These are phyloP conservation scores for Talaromyces sp. DNA, from an alignment of 2,329 filamentous ascomycete genomes.

Conservation along the genomic window DNA sequence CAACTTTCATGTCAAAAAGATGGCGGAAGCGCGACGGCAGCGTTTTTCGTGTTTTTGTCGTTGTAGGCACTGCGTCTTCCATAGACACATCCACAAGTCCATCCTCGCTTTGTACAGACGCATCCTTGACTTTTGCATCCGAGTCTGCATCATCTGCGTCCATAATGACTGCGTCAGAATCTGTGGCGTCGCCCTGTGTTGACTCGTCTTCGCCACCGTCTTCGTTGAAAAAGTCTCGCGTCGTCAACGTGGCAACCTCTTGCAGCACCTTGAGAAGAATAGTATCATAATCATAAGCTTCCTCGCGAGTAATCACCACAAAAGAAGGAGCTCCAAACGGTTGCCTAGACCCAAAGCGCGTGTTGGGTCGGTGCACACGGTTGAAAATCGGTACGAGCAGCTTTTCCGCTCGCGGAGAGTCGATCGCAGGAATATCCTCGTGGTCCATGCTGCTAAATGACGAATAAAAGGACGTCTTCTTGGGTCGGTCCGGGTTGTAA, in stretches of 20 bases:
- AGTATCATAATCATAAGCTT: constrained; percentile 61
- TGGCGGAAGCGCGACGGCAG: constrained; percentile 61
- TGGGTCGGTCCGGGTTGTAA: constrained; percentile 52
- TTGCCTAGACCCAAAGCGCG: constrained; percentile 19
- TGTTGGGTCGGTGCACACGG: constrained; percentile 25
- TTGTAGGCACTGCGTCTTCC: constrained; percentile 52
- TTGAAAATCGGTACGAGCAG: constrained; percentile 46
- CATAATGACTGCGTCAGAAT: constrained; percentile 64
- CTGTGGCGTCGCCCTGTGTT: constrained; percentile 34
- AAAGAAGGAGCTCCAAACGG: constrained; percentile 49
- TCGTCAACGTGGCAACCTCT: constrained; percentile 71
- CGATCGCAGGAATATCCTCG: constrained; percentile 33
- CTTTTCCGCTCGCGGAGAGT: constrained; percentile 40
- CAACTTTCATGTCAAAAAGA: constrained; percentile 72
- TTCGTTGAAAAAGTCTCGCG: constrained; percentile 57
- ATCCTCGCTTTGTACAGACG: constrained; percentile 81
- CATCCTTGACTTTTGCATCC: constrained; percentile 64
- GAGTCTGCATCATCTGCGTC: constrained; percentile 58
- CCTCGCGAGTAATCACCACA: constrained; percentile 68
- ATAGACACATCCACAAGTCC: constrained; percentile 87
- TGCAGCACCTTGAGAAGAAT: constrained; percentile 77
- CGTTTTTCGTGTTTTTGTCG: constrained; percentile 14
- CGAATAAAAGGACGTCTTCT: constrained; percentile 32
- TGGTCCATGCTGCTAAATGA: constrained; percentile 28
- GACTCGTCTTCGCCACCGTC: constrained; percentile 47